Evolutionary conservation across 1,284 basidiomycete species (phyloP).

Genomic region (Omphalotus olearius): DNA sequence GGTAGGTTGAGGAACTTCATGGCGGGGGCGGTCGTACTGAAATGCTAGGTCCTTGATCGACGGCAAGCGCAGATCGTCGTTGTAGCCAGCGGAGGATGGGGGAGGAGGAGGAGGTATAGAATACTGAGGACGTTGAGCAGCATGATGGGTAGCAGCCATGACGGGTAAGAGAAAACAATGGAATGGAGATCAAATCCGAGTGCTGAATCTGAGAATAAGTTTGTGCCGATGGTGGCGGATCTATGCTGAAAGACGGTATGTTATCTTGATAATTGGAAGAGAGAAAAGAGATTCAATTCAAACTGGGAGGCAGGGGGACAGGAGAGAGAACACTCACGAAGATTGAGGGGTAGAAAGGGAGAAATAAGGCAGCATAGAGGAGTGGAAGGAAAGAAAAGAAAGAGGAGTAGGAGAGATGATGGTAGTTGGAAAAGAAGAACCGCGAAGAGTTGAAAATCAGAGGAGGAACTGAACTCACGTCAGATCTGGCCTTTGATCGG

Average conservation of each 20-base stretch:
- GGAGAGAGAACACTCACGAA: neutral
- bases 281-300: neutral
- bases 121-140: conserved; percentile 33
- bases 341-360: neutral
- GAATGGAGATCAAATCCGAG: conserved; percentile 9
- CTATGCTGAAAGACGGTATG: neutral
- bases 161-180: conserved; percentile 30
- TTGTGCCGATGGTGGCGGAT: conserved; percentile 15
- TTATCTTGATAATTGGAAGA: conserved; percentile 5
- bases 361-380: no score
- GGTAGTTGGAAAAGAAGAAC: conserved; percentile 11
- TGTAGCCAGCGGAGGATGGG: conserved; percentile 25
- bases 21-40: conserved; percentile 28
- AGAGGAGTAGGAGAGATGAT: conserved; percentile 3
- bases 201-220: conserved; percentile 8
- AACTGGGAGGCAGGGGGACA: neutral
- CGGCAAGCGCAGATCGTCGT: conserved; percentile 50
- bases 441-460: conserved; percentile 18
- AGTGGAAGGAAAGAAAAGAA: no score
- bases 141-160: conserved; percentile 40
- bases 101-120: conserved; percentile 32
- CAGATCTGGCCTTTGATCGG: conserved; percentile 18
- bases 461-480: conserved; percentile 3
- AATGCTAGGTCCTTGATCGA: conserved; percentile 68
- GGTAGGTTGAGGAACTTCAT: conserved; percentile 21